Conservation (phyloP, 352 stramenopile genomes). For the Phytophthora sojae region DNA sequence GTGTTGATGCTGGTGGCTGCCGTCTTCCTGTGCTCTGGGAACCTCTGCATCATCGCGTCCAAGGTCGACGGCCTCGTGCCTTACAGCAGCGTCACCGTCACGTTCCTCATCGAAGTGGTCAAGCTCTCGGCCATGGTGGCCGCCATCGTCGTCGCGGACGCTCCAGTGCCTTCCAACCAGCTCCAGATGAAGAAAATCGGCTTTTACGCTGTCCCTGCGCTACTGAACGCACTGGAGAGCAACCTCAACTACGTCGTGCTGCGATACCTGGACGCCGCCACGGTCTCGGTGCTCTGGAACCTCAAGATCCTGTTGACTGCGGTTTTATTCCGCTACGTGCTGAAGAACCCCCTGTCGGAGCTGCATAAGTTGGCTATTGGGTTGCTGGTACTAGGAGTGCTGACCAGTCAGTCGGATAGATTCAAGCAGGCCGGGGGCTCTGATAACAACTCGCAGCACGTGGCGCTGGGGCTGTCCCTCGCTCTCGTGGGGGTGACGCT, state of each 20-base stretch:
- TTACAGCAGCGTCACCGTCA: conserved; percentile 89
- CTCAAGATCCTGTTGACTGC: conserved; percentile 89
- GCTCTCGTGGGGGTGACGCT: conserved; percentile 75
- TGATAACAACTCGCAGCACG: conserved; percentile 15
- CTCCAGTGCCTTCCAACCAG: conserved; percentile 30
- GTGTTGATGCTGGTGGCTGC: conserved; percentile 67
- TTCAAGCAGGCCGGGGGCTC: conserved; percentile 15
- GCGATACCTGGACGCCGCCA: conserved; percentile 83
- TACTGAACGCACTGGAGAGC: conserved; percentile 86
- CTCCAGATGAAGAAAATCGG: conserved; percentile 49
- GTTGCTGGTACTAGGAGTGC: conserved; percentile 79
- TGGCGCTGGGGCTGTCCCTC: conserved; percentile 58
- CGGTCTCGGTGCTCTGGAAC: conserved; percentile 89
- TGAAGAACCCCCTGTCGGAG: conserved; percentile 72
- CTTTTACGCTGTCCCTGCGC: conserved; percentile 79
- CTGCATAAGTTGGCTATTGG: conserved; percentile 78
- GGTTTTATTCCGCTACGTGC: conserved; percentile 81
- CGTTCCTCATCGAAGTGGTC: conserved; percentile 83
- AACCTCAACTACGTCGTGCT: conserved; percentile 90
- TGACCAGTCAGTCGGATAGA: conserved; percentile 80
- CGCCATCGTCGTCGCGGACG: conserved; percentile 47
- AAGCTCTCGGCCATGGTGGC: conserved; percentile 63
- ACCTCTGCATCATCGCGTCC: conserved; percentile 88
- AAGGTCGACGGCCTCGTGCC: conserved; percentile 71
- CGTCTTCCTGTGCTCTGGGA: conserved; percentile 76